Conservation (phyloP, 441 rosid genomes). For the Croton laevigatus region DNA sequence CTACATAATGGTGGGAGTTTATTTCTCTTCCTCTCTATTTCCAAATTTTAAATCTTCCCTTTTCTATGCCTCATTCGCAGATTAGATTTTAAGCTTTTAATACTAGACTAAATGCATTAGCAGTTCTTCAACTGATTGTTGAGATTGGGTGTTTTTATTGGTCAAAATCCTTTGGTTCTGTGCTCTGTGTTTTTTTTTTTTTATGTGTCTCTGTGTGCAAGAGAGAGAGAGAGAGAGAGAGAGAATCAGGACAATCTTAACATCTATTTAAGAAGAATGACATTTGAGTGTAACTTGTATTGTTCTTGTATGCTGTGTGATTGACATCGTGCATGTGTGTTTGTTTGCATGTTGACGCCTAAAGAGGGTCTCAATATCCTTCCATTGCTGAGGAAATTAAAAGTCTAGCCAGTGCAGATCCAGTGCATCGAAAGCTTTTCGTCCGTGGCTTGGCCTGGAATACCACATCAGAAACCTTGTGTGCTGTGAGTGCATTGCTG, state of each 20-base stretch:
- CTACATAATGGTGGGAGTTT: too few relatives aligned
- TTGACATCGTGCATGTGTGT: constrained; percentile 59
- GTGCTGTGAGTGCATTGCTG: constrained; percentile 73
- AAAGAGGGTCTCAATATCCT: constrained; percentile 71
- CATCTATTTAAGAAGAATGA: constrained; percentile 17
- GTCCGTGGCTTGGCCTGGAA: constrained; percentile 93
- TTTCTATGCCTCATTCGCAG: too few relatives aligned
- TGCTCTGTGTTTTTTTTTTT: background rate
- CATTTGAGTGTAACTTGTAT: constrained; percentile 20
- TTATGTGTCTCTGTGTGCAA: background rate
- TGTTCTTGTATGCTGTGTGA: constrained; percentile 54
- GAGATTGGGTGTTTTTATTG: too few relatives aligned
- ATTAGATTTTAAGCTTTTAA: too few relatives aligned
- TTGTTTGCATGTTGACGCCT: constrained; percentile 62
- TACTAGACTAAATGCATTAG: too few relatives aligned
- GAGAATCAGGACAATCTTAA: constrained; percentile 20
- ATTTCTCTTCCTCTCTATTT: too few relatives aligned
- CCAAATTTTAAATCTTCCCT: too few relatives aligned
- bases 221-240: background rate
- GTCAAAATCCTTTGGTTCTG: background rate
- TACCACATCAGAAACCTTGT: constrained; percentile 70
- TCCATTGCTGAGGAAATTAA: constrained; percentile 70
- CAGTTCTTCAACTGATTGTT: too few relatives aligned
- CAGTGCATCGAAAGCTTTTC: constrained; percentile 85
- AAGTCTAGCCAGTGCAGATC: constrained; percentile 72